phyloP scores from a whole-genome alignment of 371 early-diverging fungal genomes.

The Actinomortierella ambigua region DNA sequence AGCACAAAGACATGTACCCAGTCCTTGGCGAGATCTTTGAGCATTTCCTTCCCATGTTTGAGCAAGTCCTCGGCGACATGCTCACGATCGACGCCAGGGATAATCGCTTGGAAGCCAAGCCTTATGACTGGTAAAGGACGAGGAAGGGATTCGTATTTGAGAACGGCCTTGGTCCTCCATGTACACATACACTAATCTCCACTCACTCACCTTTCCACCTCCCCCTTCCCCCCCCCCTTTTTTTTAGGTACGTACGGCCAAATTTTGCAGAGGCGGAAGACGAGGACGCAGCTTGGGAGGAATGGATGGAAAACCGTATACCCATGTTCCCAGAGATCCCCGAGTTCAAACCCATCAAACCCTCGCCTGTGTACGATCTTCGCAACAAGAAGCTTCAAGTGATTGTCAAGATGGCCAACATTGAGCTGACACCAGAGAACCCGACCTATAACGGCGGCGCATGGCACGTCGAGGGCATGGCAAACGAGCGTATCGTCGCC shows the following conservation, averaged over 20 bases:
- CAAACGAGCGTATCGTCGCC: conserved; percentile 64
- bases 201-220: no score
- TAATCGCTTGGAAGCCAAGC: conserved; percentile 15
- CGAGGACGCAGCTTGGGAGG: conserved; percentile 5
- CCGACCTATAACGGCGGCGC: conserved; percentile 58
- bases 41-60: conserved; percentile 51
- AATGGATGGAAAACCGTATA: conserved; percentile 11
- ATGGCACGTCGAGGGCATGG: conserved; percentile 74
- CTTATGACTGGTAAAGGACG: conserved; percentile 26
- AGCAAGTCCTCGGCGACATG: conserved; percentile 38
- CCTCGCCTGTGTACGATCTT: conserved; percentile 22
- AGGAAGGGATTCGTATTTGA: no score
- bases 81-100: conserved; percentile 12
- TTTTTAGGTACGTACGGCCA: conserved; percentile 2
- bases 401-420: conserved; percentile 67
- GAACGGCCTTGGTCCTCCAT: no score
- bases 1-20: conserved; percentile 47
- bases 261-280: conserved; percentile 13
- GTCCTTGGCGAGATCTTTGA: conserved; percentile 43
- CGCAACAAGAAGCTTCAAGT: conserved; percentile 57
- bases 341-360: conserved; percentile 3
- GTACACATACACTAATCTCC: no score
- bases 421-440: conserved; percentile 61
- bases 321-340: conserved; percentile 4
- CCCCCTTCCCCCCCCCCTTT: no score